Percentiles rank a stretch among this genome's conserved stretches.
phyloP scores from a whole-genome alignment of 441 rosid genomes.

The Erodium chrysanthum region DNA sequence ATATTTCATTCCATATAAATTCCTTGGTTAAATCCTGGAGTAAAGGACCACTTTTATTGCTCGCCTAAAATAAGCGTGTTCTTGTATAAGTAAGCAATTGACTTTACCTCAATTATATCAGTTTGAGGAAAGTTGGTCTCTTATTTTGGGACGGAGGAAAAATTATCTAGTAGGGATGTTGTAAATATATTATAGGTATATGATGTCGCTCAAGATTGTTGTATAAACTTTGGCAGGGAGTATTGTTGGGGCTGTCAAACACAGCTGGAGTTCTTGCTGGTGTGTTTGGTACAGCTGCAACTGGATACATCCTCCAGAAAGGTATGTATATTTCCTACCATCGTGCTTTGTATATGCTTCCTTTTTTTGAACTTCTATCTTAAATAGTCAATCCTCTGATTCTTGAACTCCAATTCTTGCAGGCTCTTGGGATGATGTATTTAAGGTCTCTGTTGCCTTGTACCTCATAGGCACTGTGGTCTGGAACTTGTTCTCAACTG shows the following conservation, averaged over 20 bases:
- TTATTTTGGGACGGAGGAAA: no score
- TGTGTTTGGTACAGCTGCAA: slow-evolving; percentile 93
- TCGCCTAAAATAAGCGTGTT: neutral
- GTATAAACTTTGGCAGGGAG: slow-evolving; percentile 53
- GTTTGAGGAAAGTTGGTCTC: no score
- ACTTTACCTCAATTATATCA: no score
- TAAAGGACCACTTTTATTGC: neutral
- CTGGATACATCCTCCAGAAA: slow-evolving; percentile 88
- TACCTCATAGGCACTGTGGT: slow-evolving; percentile 80
- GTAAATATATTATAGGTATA: neutral
- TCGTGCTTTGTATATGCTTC: neutral
- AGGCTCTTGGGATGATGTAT: slow-evolving; percentile 98
- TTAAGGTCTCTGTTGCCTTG: slow-evolving; percentile 73
- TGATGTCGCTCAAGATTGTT: slow-evolving; percentile 9
- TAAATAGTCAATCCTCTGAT: neutral
- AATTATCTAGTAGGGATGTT: no score
- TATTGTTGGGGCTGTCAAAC: slow-evolving; percentile 82
- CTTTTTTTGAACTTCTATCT: neutral
- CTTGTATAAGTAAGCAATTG: neutral
- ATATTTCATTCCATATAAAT: no score
- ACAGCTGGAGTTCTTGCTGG: slow-evolving; percentile 97
- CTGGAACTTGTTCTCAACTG: slow-evolving; percentile 92
- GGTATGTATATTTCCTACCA: slow-evolving; percentile 32
- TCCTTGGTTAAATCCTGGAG: neutral
- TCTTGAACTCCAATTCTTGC: slow-evolving; percentile 9